A percentile compares a stretch with the other conserved stretches of the same genome.
phyloP scores from a whole-genome alignment of 371 early-diverging fungal genomes.

The Rhizopus microsporus region DNA sequence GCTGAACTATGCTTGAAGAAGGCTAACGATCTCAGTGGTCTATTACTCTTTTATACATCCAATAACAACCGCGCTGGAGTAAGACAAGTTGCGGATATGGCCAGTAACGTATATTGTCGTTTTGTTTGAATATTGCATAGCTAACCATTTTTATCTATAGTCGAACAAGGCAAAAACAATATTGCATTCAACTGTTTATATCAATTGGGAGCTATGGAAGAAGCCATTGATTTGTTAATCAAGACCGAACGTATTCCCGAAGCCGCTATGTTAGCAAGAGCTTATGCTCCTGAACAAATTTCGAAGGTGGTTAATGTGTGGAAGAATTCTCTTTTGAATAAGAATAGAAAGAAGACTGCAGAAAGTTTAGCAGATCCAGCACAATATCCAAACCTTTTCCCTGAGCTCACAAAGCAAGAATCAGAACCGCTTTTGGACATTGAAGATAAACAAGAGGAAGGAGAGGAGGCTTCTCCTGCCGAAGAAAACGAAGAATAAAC shows the following conservation, averaged over 20 bases:
- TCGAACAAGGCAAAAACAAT: conserved; percentile 80
- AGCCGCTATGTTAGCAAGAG: conserved; percentile 92
- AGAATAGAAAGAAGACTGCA: conserved; percentile 79
- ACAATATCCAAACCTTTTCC: conserved; percentile 85
- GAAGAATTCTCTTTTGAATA: conserved; percentile 71
- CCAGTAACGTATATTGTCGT: conserved; percentile 51
- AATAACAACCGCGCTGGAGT: conserved; percentile 82
- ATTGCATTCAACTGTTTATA: conserved; percentile 87
- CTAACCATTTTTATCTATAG: conserved; percentile 25
- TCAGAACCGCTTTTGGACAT: conserved; percentile 18
- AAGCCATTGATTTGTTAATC: conserved; percentile 15
- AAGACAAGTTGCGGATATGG: conserved; percentile 70
- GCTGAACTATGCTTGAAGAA: conserved; percentile 89
- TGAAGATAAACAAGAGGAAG: conserved; percentile 14
- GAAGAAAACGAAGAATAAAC: conserved; percentile 12
- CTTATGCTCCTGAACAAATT: conserved; percentile 83
- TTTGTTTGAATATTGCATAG: not conserved
- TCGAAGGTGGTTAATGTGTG: conserved; percentile 76
- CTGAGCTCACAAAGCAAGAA: conserved; percentile 47
- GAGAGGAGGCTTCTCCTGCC: conserved; percentile 6
- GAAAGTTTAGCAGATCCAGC: conserved; percentile 87
- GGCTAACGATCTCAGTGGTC: conserved; percentile 87
- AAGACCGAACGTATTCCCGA: conserved; percentile 83
- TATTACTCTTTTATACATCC: conserved; percentile 88
- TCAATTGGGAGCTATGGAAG: conserved; percentile 70